These are phyloP conservation scores for Astragalus glycyphyllos DNA, from an alignment of 306 rosid genomes.

Conservation along the genomic window DNA sequence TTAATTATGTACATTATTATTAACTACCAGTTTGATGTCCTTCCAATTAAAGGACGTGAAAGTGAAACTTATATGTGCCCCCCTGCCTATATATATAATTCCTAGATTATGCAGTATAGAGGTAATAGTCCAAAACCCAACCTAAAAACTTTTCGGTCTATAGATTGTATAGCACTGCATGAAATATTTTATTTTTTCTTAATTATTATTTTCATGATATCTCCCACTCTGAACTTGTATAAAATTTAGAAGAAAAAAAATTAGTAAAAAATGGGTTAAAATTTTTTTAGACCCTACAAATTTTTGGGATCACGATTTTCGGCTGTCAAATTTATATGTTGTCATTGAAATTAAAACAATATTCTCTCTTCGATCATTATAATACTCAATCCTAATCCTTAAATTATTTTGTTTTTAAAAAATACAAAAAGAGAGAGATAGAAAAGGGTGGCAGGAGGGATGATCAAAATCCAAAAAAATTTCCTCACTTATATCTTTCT, in stretches of 20 bases:
- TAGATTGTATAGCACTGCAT: not conserved
- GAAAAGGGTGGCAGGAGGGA: too few relatives aligned
- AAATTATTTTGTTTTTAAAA: too few relatives aligned
- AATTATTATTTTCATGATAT: slow-evolving; percentile 27
- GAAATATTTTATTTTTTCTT: not conserved
- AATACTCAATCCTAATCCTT: too few relatives aligned
- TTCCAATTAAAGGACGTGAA: slow-evolving; percentile 29
- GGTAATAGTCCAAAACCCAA: slow-evolving; percentile 42
- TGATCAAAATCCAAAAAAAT: too few relatives aligned
- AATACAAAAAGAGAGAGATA: too few relatives aligned
- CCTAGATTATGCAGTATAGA: slow-evolving; percentile 29
- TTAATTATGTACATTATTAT: slow-evolving; percentile 26
- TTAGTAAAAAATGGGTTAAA: too few relatives aligned
- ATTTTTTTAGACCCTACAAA: too few relatives aligned
- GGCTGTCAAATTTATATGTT: too few relatives aligned
- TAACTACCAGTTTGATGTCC: slow-evolving; percentile 14
- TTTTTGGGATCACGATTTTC: too few relatives aligned
- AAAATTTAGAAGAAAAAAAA: not conserved
- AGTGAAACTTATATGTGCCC: slow-evolving; percentile 39
- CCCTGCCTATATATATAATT: slow-evolving; percentile 22
- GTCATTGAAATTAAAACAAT: too few relatives aligned
- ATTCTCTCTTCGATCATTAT: too few relatives aligned
- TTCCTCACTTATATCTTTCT: too few relatives aligned
- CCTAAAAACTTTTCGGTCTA: slow-evolving; percentile 30
- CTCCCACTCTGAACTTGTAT: not conserved